A percentile compares a stretch with the other conserved stretches of the same genome.
These are phyloP conservation scores for Leccinum subtestaceum DNA, from an alignment of 768 basidiomycete species.

Conservation along the genomic window DNA sequence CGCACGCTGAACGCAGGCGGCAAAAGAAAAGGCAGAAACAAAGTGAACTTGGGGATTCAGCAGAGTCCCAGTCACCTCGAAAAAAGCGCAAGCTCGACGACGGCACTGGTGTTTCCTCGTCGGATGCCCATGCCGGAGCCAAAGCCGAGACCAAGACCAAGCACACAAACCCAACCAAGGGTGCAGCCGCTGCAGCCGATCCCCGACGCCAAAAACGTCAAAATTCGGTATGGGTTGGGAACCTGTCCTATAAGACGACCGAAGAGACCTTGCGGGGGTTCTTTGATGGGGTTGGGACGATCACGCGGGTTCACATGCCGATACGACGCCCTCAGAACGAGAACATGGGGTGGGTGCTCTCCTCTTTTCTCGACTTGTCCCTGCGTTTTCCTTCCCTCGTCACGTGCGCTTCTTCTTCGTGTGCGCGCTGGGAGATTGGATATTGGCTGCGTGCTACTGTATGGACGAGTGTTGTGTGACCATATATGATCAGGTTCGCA, in stretches of 20 bases:
- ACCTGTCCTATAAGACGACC: slow-evolving; percentile 88
- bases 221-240: slow-evolving; percentile 95
- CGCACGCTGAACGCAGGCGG: slow-evolving; percentile 70
- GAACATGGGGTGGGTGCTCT: slow-evolving; percentile 70
- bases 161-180: not conserved
- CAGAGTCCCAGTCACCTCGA: slow-evolving; percentile 15
- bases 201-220: slow-evolving; percentile 50
- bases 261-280: slow-evolving; percentile 65
- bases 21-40: slow-evolving; percentile 48
- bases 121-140: not conserved
- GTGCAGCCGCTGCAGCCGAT: not conserved
- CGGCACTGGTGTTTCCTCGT: not conserved
- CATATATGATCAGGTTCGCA: slow-evolving; percentile 64
- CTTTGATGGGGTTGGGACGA: slow-evolving; percentile 69
- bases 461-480: slow-evolving; percentile 8
- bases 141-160: not conserved
- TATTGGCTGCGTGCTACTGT: not conserved
- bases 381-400: not conserved
- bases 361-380: not conserved
- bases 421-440: not conserved
- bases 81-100: slow-evolving; percentile 51
- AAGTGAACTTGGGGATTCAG: slow-evolving; percentile 9
- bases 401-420: not conserved
- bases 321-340: slow-evolving; percentile 65
- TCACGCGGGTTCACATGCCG: slow-evolving; percentile 85